Evolutionary conservation across 2,329 filamentous ascomycete genomes (phyloP), one percentile per base, ranked within the genome.

Genomic region (Keithomyces neogunnii): DNA sequence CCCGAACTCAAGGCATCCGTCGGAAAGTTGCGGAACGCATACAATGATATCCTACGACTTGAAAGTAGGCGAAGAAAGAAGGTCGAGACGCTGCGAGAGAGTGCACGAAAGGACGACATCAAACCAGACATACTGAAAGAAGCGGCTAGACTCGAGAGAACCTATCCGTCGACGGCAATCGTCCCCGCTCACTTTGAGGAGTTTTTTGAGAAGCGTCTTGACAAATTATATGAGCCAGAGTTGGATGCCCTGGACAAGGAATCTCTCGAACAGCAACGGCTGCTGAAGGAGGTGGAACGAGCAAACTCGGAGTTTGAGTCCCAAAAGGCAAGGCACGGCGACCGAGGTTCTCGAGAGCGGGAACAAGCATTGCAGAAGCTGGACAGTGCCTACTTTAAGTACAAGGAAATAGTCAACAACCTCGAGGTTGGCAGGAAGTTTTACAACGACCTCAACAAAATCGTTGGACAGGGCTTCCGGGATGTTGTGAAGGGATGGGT

Each of bases 381-480:
- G 8, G 92, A 97, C 66, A 90, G 88, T 56, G 92, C 89, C 1
- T 97, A 95, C 65, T 84, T 90, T 68, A 95, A 92, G 69, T 97
- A 97, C 73, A 96, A 96, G 70, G 92, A 99, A 66, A 89, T 97
- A 51, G 83, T 96, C 52, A 88, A 82, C 57, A 96, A 97, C 63
- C 77, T 96, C 3, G 92, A 97, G 57, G 88, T 87, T 0, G 93
- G 89, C 1, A 78, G 92, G 49, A 96, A 93, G 66, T 99, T 99
- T 65, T 99, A 97, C 73, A 99, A 99, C 59, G 91, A 97, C 63
- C 77, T 99, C 4, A 88, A 87, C 45, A 88, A 86, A 68, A 90
- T 97, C 55, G 88, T 96, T 1, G 85, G 83, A 1, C 73, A 73
- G 38, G 77, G 85, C 8, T 97, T 96, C 66, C 78, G 90, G 19